Conservation (phyloP, 2,329 filamentous ascomycete genomes). For the Elsinoe necatrix region DNA sequence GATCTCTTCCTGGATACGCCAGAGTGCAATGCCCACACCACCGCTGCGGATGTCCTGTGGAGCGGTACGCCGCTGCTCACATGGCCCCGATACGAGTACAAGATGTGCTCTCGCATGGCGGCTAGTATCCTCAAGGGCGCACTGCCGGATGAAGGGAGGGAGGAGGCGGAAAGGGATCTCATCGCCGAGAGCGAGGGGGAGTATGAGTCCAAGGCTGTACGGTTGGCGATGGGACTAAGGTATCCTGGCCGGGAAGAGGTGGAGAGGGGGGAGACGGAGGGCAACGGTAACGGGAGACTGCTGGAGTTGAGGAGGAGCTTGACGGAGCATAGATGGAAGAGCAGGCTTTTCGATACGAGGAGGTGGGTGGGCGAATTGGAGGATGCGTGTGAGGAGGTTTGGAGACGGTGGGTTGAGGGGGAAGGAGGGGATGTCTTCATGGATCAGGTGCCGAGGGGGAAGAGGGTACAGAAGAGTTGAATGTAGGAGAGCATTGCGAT, state of each 20-base stretch:
- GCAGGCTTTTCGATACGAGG: constrained; percentile 80
- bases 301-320: constrained; percentile 69
- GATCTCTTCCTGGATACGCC: constrained; percentile 95
- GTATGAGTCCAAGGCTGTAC: constrained; percentile 71
- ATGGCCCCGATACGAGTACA: constrained; percentile 83
- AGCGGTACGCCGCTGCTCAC: constrained; percentile 89
- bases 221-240: constrained; percentile 54
- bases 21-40: constrained; percentile 97
- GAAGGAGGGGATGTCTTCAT: constrained; percentile 92
- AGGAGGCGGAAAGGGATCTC: constrained; percentile 60
- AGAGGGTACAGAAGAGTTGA: background rate
- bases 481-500: too few species aligned
- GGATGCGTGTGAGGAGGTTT: constrained; percentile 77
- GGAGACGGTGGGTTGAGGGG: constrained; percentile 77
- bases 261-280: constrained; percentile 40
- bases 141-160: constrained; percentile 66
- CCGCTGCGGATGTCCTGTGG: constrained; percentile 93
- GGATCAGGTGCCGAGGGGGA: constrained; percentile 22
- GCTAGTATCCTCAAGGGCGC: constrained; percentile 89
- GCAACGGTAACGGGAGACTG: constrained; percentile 52
- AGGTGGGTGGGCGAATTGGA: constrained; percentile 90
- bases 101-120: constrained; percentile 98
- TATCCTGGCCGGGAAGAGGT: constrained; percentile 44
- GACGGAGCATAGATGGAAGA: constrained; percentile 75
- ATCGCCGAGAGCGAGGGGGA: constrained; percentile 70